phyloP scores from a whole-genome alignment of 768 basidiomycete species.

The Kwoniella pini region DNA sequence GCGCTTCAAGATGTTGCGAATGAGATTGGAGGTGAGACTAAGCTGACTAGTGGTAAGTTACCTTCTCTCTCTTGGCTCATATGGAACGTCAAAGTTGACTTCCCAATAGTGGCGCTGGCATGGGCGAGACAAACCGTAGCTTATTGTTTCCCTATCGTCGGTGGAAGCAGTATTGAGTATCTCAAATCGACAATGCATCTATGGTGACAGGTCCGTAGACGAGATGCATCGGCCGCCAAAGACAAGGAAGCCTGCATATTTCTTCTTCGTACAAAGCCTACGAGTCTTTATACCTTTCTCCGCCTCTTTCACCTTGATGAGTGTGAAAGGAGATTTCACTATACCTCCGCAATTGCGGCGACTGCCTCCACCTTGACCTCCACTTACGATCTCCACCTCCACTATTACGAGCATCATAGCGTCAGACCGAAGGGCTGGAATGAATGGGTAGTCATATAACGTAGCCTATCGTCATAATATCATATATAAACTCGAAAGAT shows the following conservation, averaged over 20 bases:
- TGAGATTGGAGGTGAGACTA: constrained; percentile 35
- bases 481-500: background rate
- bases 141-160: constrained; percentile 44
- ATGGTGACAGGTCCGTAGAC: too few relatives aligned
- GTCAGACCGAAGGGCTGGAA: too few relatives aligned
- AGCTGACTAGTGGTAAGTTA: constrained; percentile 9
- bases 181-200: constrained; percentile 27
- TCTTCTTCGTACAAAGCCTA: too few relatives aligned
- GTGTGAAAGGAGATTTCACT: too few relatives aligned
- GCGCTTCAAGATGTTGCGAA: constrained; percentile 39
- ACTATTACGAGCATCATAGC: background rate
- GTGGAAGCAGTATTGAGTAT: constrained; percentile 40
- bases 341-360: too few relatives aligned
- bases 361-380: too few relatives aligned
- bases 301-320: too few relatives aligned
- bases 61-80: background rate
- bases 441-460: too few relatives aligned
- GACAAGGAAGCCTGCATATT: too few relatives aligned
- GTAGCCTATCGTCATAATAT: too few relatives aligned
- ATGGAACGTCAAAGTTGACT: background rate
- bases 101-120: constrained; percentile 38
- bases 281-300: too few relatives aligned
- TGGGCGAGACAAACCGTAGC: constrained; percentile 35
- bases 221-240: too few relatives aligned
- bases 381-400: background rate